phyloP scores from a whole-genome alignment of 2,329 filamentous ascomycete species.

The Xylariaceae sp. region DNA sequence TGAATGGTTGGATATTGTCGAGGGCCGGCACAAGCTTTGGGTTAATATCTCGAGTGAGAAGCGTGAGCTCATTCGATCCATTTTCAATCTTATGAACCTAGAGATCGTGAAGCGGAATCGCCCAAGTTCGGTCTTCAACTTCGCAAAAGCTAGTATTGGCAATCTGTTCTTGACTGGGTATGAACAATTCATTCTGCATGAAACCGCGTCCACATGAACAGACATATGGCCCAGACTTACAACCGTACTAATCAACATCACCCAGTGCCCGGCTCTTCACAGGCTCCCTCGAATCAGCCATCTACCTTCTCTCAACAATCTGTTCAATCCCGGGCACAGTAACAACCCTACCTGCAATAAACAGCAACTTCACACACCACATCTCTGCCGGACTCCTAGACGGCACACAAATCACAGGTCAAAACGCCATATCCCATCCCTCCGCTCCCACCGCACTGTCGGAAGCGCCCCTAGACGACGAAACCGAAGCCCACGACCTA shows the following conservation, averaged over 20 bases:
- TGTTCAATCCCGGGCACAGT: slow-evolving; percentile 78
- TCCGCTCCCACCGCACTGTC: slow-evolving; percentile 59
- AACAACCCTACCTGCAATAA: slow-evolving; percentile 82
- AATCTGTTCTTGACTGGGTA: slow-evolving; percentile 77
- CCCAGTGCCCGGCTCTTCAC: slow-evolving; percentile 75
- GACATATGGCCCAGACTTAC: not conserved
- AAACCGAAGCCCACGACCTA: slow-evolving; percentile 56
- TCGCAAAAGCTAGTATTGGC: slow-evolving; percentile 71
- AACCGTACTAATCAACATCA: not conserved
- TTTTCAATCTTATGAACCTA: slow-evolving; percentile 72
- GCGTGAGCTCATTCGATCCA: slow-evolving; percentile 72
- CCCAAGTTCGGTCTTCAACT: slow-evolving; percentile 73
- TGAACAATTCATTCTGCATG: slow-evolving; percentile 9
- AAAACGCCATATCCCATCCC: slow-evolving; percentile 90
- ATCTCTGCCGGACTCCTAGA: slow-evolving; percentile 80
- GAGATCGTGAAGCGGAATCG: slow-evolving; percentile 76
- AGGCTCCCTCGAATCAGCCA: slow-evolving; percentile 86
- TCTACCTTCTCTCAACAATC: slow-evolving; percentile 84
- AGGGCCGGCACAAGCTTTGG: slow-evolving; percentile 79
- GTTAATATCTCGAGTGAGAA: slow-evolving; percentile 65
- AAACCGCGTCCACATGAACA: not conserved
- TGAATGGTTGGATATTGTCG: slow-evolving; percentile 88
- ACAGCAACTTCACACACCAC: slow-evolving; percentile 93
- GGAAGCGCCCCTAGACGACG: slow-evolving; percentile 9
- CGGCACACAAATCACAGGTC: slow-evolving; percentile 77